Base-by-base conservation (phyloP, 2,329 filamentous ascomycete genomes). In the Xylaria sp. region DNA sequence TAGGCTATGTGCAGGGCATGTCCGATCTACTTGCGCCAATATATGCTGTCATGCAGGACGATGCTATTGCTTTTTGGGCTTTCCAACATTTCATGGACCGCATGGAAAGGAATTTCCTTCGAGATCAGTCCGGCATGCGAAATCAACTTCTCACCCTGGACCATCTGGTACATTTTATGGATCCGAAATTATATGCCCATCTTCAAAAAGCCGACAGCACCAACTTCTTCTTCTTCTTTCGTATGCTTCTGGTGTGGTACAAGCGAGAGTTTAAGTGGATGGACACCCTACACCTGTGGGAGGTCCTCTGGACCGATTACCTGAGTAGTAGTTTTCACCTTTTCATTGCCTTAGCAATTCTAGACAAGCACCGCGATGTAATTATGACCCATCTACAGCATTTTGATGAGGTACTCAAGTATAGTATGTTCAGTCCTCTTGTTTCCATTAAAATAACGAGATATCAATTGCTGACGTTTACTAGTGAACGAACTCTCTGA, bases 191-290 rank as follows among this genome's bases (percentile, higher is more conserved):
- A 7, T 98, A 97, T 80, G 85, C 92, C 1, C 96, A 99, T 74
- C 87, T 99, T 0, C 89, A 97, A 78, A 90, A 87, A 17, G 92
- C 94, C 22, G 96, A 99, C 75, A 96, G 92, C 75, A 99, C 96
- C 27, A 99, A 99, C 79, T 99, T 99, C 80, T 99, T 99, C 81
- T 99, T 99, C 84, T 98, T 99, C 84, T 99, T 98, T 87, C 92
- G 96, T 67, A 98, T 98, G 96, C 85, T 99, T 38, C 85, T 99
- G 1, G 96, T 99, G 10, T 99, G 96, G 96, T 99, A 96, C 80
- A 99, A 99, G 83, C 91, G 96, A 54, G 96, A 99, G 79, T 99
- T 99, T 74, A 87, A 89, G 72, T 99, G 95, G 93, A 79, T 86
- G 54, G 94, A 98, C 75, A 89, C 97, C 11, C 82, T 98, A 38